A percentile compares a stretch with the other conserved stretches of the same genome.
Conservation (phyloP, 1,139 yeast genomes). For the Yamadazyma aaseri region DNA sequence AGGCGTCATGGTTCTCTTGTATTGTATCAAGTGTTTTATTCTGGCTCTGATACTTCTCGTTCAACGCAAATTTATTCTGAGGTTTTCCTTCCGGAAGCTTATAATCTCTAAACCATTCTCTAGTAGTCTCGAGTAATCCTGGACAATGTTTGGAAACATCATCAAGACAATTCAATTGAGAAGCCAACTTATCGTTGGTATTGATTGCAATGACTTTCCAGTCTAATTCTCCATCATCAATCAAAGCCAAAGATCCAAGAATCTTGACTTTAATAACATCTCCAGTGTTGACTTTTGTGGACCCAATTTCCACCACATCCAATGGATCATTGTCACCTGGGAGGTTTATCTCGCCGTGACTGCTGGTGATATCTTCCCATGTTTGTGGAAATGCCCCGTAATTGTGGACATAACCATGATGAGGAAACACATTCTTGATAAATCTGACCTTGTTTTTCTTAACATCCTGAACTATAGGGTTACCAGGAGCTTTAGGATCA, state of each 20-base stretch:
- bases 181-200: conserved; percentile 71
- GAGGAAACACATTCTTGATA: conserved; percentile 86
- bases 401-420: conserved; percentile 87
- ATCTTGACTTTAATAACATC: conserved; percentile 80
- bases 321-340: conserved; percentile 89
- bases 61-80: conserved; percentile 79
- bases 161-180: conserved; percentile 67
- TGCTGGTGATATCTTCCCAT: conserved; percentile 81
- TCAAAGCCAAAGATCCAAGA: conserved; percentile 80
- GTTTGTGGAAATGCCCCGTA: conserved; percentile 96
- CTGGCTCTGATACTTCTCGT: conserved; percentile 75
- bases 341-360: conserved; percentile 66
- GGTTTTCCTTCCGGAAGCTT: conserved; percentile 92
- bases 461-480: conserved; percentile 84
- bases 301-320: conserved; percentile 89
- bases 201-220: conserved; percentile 88
- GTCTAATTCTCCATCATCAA: conserved; percentile 92
- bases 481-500: conserved; percentile 60
- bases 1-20: conserved; percentile 67
- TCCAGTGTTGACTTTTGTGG: conserved; percentile 67
- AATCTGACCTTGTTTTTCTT: conserved; percentile 83
- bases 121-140: conserved; percentile 76
- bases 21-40: conserved; percentile 71
- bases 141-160: conserved; percentile 79
- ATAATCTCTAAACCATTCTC: conserved; percentile 90